phyloP scores from a whole-genome alignment of 2,329 filamentous ascomycete species.

The Xylaria hypoxylon region DNA sequence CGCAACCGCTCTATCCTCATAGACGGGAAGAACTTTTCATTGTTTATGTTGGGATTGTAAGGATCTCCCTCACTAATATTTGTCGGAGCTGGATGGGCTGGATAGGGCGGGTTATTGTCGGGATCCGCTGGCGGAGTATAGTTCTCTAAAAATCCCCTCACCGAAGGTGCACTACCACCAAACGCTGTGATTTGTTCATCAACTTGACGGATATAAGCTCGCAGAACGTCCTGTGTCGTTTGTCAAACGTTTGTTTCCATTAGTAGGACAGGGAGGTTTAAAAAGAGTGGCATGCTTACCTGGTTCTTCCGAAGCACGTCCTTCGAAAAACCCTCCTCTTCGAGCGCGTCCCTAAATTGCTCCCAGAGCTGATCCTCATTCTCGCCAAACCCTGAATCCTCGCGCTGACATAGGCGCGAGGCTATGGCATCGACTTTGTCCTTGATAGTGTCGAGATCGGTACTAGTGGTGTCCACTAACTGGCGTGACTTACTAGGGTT shows the following conservation, averaged over 20 bases:
- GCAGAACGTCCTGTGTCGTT: constrained; percentile 63
- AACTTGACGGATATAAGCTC: constrained; percentile 71
- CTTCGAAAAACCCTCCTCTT: constrained; percentile 68
- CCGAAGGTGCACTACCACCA: constrained; percentile 60
- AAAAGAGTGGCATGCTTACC: constrained; percentile 55
- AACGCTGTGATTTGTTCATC: constrained; percentile 61
- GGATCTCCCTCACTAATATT: constrained; percentile 53
- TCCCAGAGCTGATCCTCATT: constrained; percentile 68
- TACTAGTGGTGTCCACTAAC: constrained; percentile 53
- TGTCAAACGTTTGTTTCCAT: constrained; percentile 6
- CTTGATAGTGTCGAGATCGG: constrained; percentile 65
- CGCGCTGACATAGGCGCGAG: constrained; percentile 60
- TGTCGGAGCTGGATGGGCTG: constrained; percentile 41
- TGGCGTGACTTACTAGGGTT: constrained; percentile 57
- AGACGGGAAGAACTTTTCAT: constrained; percentile 57
- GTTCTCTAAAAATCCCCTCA: constrained; percentile 64
- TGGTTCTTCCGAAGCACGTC: constrained; percentile 68
- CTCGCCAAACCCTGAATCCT: constrained; percentile 54
- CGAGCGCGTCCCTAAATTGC: constrained; percentile 68
- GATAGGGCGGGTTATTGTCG: constrained; percentile 47
- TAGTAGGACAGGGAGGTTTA: not conserved
- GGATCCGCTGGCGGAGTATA: constrained; percentile 50
- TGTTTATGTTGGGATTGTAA: constrained; percentile 50
- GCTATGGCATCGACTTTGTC: constrained; percentile 71
- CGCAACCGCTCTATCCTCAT: constrained; percentile 55